Percentiles rank a stretch among this genome's conserved stretches.
These are phyloP conservation scores for Achaetomium macrosporum DNA, from an alignment of 2,329 filamentous ascomycete species.

Conservation along the genomic window DNA sequence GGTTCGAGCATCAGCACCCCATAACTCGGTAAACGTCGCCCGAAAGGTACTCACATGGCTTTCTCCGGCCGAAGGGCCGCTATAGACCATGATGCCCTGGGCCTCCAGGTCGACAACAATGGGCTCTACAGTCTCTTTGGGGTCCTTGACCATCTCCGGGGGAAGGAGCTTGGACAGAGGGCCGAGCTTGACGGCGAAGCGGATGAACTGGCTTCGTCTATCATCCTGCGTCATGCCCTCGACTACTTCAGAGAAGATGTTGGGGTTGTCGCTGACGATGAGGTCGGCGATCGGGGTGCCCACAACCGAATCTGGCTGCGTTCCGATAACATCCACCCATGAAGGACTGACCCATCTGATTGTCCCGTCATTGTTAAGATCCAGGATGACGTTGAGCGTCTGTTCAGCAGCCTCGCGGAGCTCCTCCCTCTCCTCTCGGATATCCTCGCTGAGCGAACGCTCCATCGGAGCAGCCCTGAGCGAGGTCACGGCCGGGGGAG, in stretches of 20 bases:
- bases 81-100: conserved; percentile 97
- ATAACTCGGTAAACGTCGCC: not conserved
- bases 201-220: conserved; percentile 83
- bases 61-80: conserved; percentile 76
- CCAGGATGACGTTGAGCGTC: conserved; percentile 92
- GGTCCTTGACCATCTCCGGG: conserved; percentile 36
- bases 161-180: conserved; percentile 60
- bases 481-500: conserved; percentile 48
- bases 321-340: conserved; percentile 90
- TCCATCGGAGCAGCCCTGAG: conserved; percentile 53
- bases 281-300: conserved; percentile 75
- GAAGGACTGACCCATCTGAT: conserved; percentile 96
- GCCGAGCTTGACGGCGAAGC: conserved; percentile 68
- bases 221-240: conserved; percentile 90
- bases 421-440: conserved; percentile 88
- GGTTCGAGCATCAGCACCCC: not conserved
- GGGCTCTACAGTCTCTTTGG: conserved; percentile 36
- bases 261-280: conserved; percentile 70
- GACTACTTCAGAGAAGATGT: conserved; percentile 74
- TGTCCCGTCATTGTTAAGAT: conserved; percentile 82
- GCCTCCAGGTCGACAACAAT: conserved; percentile 76
- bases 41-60: conserved; percentile 66
- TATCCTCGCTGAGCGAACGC: conserved; percentile 74
- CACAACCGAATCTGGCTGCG: conserved; percentile 63
- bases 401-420: conserved; percentile 93